Evolutionary conservation across 345 rosid genomes (phyloP).

Genomic region (Durio zibethinus): DNA sequence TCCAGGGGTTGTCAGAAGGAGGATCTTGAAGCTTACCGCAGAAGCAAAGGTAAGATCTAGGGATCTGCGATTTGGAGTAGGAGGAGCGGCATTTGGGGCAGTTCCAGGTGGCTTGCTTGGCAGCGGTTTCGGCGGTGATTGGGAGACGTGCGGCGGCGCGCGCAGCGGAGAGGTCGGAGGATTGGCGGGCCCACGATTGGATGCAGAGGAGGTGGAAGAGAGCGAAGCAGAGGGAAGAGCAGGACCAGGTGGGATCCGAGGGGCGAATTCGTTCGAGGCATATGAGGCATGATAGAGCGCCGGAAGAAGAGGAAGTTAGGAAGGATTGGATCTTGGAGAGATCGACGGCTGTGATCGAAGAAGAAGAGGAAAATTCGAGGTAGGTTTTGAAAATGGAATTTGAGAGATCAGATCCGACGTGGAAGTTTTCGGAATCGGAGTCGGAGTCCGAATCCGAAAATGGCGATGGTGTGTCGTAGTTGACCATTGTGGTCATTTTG

Average conservation of each 20-base stretch:
- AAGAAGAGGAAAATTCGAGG: constrained; percentile 57
- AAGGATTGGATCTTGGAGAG: constrained; percentile 86
- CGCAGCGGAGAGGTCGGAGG: constrained; percentile 61
- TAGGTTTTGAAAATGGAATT: constrained; percentile 76
- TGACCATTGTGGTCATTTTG: constrained; percentile 39
- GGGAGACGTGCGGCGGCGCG: constrained; percentile 67
- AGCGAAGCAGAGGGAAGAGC: constrained; percentile 69
- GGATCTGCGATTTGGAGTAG: constrained; percentile 52
- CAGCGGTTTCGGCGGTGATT: constrained; percentile 41
- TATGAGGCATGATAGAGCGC: constrained; percentile 79
- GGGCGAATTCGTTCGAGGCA: constrained; percentile 81
- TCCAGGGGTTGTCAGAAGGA: constrained; percentile 72
- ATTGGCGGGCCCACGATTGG: constrained; percentile 90
- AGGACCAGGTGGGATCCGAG: constrained; percentile 89
- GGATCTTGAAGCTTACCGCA: constrained; percentile 77
- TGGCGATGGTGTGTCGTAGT: constrained; percentile 24
- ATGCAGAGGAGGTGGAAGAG: constrained; percentile 84
- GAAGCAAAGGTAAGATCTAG: constrained; percentile 65
- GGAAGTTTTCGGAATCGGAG: constrained; percentile 53
- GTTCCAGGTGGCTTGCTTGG: constrained; percentile 59
- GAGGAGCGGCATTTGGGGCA: constrained; percentile 87
- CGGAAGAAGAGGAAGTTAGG: constrained; percentile 80
- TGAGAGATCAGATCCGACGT: constrained; percentile 49
- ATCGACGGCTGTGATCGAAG: constrained; percentile 45
- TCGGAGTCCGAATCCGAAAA: constrained; percentile 40